These are phyloP conservation scores for Talaromyces amestolkiae DNA, from an alignment of 2,329 filamentous ascomycete genomes.

Conservation along the genomic window DNA sequence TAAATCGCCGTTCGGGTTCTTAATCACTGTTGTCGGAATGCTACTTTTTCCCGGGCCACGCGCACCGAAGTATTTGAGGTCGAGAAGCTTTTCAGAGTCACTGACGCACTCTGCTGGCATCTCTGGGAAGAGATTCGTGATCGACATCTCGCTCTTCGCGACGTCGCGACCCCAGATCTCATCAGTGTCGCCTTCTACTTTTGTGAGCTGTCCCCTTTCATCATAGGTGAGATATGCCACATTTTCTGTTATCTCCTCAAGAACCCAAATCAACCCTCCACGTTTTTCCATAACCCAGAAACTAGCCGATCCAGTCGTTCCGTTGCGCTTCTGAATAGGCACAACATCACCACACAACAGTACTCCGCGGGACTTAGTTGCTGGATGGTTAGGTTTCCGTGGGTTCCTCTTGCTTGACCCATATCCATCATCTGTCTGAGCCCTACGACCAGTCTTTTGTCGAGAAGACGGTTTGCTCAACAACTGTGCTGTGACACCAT, in stretches of 20 bases:
- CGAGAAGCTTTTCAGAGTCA: slow-evolving; percentile 70
- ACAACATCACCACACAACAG: slow-evolving; percentile 96
- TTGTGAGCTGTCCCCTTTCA: slow-evolving; percentile 70
- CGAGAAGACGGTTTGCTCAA: slow-evolving; percentile 75
- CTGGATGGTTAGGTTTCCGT: slow-evolving; percentile 65
- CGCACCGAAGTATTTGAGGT: slow-evolving; percentile 79
- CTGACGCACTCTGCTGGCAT: slow-evolving; percentile 71
- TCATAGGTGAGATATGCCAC: slow-evolving; percentile 74
- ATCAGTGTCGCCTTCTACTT: slow-evolving; percentile 70
- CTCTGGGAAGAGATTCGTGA: slow-evolving; percentile 75
- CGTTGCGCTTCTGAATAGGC: slow-evolving; percentile 93
- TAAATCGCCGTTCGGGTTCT: slow-evolving; percentile 60
- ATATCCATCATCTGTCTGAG: slow-evolving; percentile 60
- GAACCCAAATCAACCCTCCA: slow-evolving; percentile 90
- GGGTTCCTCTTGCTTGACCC: slow-evolving; percentile 46
- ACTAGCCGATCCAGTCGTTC: slow-evolving; percentile 85
- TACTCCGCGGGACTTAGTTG: slow-evolving; percentile 79
- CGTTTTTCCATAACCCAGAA: slow-evolving; percentile 98
- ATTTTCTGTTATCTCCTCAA: slow-evolving; percentile 97
- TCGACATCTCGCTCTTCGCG: slow-evolving; percentile 65
- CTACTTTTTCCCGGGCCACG: slow-evolving; percentile 72
- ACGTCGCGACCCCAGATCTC: slow-evolving; percentile 80
- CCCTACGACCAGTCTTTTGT: slow-evolving; percentile 45
- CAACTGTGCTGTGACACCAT: slow-evolving; percentile 82
- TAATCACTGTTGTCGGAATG: slow-evolving; percentile 79